Evolutionary conservation across 2,329 filamentous ascomycete genomes (phyloP).

Genomic region (Fusarium annulatum): DNA sequence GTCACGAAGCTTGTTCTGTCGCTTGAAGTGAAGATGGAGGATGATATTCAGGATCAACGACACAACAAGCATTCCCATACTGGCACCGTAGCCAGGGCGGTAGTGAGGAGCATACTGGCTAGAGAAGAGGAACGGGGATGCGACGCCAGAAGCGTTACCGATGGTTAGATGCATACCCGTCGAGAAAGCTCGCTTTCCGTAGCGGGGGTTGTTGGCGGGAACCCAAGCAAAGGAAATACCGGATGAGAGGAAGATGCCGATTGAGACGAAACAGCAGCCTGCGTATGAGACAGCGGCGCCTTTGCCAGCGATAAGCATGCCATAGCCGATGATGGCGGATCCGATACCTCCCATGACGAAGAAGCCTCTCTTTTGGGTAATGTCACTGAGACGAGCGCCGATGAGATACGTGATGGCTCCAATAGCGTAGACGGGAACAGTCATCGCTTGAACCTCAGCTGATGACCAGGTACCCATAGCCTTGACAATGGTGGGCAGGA

Average conservation of each 20-base stretch:
- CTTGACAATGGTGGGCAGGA: conserved; percentile 75
- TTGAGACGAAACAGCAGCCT: conserved; percentile 69
- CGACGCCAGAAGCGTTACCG: conserved; percentile 71
- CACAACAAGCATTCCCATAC: conserved; percentile 59
- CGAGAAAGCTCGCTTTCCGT: conserved; percentile 71
- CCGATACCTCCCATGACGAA: conserved; percentile 64
- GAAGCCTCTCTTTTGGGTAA: conserved; percentile 64
- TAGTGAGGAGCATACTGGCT: conserved; percentile 57
- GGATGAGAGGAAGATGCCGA: conserved; percentile 60
- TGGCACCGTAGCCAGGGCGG: conserved; percentile 61
- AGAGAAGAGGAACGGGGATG: conserved; percentile 68
- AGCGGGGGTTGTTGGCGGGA: conserved; percentile 69
- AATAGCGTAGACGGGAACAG: conserved; percentile 73
- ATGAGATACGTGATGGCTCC: conserved; percentile 71
- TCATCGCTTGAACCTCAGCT: conserved; percentile 72
- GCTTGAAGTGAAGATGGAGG: conserved; percentile 45
- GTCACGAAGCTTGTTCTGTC: conserved; percentile 51
- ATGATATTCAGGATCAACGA: conserved; percentile 45
- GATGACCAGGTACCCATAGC: conserved; percentile 67
- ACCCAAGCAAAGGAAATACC: conserved; percentile 54
- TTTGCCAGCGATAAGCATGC: conserved; percentile 65
- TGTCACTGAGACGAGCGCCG: conserved; percentile 67
- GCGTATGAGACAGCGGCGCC: conserved; percentile 70
- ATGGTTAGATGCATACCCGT: conserved; percentile 70
- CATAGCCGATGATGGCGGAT: conserved; percentile 67